Evolutionary conservation across 495 filamentous ascomycete species (phyloP), one percentile per base, ranked within the genome.

Genomic region (Neurospora africana): DNA sequence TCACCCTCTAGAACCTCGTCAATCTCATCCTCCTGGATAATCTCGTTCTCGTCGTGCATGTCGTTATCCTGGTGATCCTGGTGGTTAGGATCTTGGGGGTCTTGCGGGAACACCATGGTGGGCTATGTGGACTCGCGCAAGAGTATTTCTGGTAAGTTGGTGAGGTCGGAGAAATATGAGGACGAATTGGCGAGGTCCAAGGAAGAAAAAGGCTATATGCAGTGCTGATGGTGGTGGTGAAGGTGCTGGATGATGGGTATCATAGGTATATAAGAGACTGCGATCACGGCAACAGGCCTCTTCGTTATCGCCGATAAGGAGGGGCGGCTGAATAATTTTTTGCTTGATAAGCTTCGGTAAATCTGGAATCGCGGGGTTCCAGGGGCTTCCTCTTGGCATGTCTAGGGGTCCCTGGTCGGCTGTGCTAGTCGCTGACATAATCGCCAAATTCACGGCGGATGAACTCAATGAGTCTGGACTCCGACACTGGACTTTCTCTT

Each of bases 21-120:
- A 23, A 73, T 72, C 19, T 61, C 53, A 27, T 61, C 53, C 1
- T 33, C 53, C 13, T 61, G 53, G 27, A 61, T 61, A 3, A 61
- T 61, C 75, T 95, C 92, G 69, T 90, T 88, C 69, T 88, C 88
- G 71, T 88, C 87, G 73, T 94, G 84, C 80, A 91, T 87, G 71
- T 90, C 88, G 74, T 80, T 83, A 69, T 84, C 81, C 41, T 79
- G 76, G 72, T 86, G 84, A 68, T 83, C 77, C 68, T 85, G 86
- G 38, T 84, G 84, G 75, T 83, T 19, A 61, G 53, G 53, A 61
- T 61, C 53, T 61, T 79, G 68, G 81, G 83, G 73, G 85, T 80
- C 76, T 83, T 77, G 39, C 75, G 75, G 21, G 86, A 61, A 82
- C 4, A 85, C 81, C 86, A 87, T 87, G 70, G 40, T 83, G 74